phyloP scores from a whole-genome alignment of 2,329 filamentous ascomycete species.

The Stenocarpella maydis region DNA sequence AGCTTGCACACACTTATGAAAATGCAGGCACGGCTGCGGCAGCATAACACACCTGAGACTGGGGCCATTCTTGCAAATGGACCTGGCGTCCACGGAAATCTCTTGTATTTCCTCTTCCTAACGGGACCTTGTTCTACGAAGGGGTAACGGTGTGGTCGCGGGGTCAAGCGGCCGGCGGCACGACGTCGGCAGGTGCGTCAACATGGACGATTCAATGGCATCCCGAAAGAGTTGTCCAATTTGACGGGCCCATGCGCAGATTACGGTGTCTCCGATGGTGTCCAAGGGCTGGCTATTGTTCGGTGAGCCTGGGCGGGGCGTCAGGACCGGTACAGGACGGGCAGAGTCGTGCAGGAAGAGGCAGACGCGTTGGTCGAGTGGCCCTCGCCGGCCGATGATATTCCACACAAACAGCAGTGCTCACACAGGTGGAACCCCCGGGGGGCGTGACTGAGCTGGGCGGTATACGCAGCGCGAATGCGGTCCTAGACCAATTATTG shows the following conservation, averaged over 20 bases:
- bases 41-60: slow-evolving; percentile 32
- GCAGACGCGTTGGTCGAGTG: slow-evolving; percentile 19
- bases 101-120: slow-evolving; percentile 12
- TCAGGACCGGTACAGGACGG: slow-evolving; percentile 7
- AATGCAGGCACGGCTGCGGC: slow-evolving; percentile 2
- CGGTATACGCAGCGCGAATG: slow-evolving; percentile 16
- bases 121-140: not conserved
- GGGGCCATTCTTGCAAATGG: slow-evolving; percentile 35
- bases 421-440: slow-evolving; percentile 4
- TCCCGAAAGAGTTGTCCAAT: slow-evolving; percentile 31
- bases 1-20: slow-evolving; percentile 17
- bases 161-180: slow-evolving; percentile 30
- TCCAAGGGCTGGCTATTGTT: slow-evolving; percentile 12
- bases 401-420: slow-evolving; percentile 29
- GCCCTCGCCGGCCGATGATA: slow-evolving; percentile 20
- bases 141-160: not conserved
- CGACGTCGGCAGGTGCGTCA: slow-evolving; percentile 34
- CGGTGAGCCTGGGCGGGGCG: slow-evolving; percentile 15
- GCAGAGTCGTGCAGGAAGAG: slow-evolving; percentile 20
- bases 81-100: slow-evolving; percentile 24
- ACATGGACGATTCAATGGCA: slow-evolving; percentile 31
- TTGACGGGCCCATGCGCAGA: slow-evolving; percentile 23
- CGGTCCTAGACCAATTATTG: slow-evolving; percentile 19
- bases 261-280: slow-evolving; percentile 19
- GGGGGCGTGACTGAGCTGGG: slow-evolving; percentile 4